Evolutionary conservation across 2,329 filamentous ascomycete species (phyloP), one percentile per base, ranked within the genome.

Genomic region (Fusarium albidum): DNA sequence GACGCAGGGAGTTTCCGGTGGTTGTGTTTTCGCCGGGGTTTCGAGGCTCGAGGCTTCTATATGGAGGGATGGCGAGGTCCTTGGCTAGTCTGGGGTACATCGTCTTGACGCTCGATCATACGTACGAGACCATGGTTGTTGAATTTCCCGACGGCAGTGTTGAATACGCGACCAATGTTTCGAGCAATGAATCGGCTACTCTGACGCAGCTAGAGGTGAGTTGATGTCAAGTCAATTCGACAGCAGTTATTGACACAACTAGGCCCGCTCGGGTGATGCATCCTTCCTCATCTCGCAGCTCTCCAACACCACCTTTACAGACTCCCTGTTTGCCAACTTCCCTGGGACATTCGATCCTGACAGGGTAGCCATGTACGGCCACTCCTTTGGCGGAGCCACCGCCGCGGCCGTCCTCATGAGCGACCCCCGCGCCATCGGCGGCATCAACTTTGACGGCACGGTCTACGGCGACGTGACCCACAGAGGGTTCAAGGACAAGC

Each of bases 61-160:
- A 81, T 56, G 71, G 70, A 3, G 75, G 71, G 3, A 68, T 76
- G 38, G 74, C 77, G 0, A 71, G 73, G 13, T 73, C 76, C 4
- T 65, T 82, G 13, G 77, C 78, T 2, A 77, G 75, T 6, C 69
- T 74, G 5, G 79, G 79, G 0, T 78, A 75, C 39, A 70, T 73
- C 10, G 73, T 82, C 5, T 62, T 80, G 1, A 69, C 77, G 0
- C 63, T 82, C 34, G 81, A 82, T 49, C 79, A 82, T 45, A 72
- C 79, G 0, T 74, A 78, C 49, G 79, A 82, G 40, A 67, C 74
- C 0, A 50, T 65, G 2, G 67, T 77, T 6, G 73, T 82, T 11
- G 72, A 79, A 48, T 80, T 77, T 18, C 75, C 77, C 0, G 69
- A 80, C 33, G 77, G 72, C 2, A 71, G 66, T 1, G 52, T 69